These are phyloP conservation scores for Nigrospora oryzae DNA, from an alignment of 2,329 filamentous ascomycete species.

Conservation along the genomic window DNA sequence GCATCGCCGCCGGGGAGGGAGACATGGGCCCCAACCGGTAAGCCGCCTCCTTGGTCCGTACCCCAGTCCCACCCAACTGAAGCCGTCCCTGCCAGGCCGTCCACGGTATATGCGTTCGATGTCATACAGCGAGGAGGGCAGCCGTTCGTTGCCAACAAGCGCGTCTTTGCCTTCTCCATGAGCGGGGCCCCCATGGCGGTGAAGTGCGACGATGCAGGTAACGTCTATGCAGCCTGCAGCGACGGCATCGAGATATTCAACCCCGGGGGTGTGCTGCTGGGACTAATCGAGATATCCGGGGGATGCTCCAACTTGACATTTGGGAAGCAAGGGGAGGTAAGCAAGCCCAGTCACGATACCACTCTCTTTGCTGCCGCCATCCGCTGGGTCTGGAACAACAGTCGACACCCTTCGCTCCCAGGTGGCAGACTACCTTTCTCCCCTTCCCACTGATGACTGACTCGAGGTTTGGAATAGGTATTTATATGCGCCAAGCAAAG, in stretches of 20 bases:
- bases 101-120: slow-evolving; percentile 40
- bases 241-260: slow-evolving; percentile 43
- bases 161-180: slow-evolving; percentile 41
- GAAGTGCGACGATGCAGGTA: slow-evolving; percentile 30
- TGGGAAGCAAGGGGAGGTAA: slow-evolving; percentile 23
- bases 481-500: slow-evolving; percentile 38
- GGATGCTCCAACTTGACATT: slow-evolving; percentile 37
- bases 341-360: too few species aligned
- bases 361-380: too few species aligned
- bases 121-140: slow-evolving; percentile 24
- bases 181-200: slow-evolving; percentile 34
- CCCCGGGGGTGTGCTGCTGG: slow-evolving; percentile 31
- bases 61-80: neutral
- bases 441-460: too few species aligned
- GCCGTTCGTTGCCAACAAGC: slow-evolving; percentile 36
- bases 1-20: slow-evolving; percentile 19
- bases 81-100: slow-evolving; percentile 11
- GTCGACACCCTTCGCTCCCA: too few species aligned
- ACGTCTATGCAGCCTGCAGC: slow-evolving; percentile 37
- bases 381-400: too few species aligned
- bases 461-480: slow-evolving; percentile 9
- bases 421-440: too few species aligned
- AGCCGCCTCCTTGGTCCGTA: neutral
- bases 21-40: slow-evolving; percentile 18
- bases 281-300: slow-evolving; percentile 26